These are phyloP conservation scores for Glycine latifolia DNA, from an alignment of 306 rosid genomes.

Conservation along the genomic window DNA sequence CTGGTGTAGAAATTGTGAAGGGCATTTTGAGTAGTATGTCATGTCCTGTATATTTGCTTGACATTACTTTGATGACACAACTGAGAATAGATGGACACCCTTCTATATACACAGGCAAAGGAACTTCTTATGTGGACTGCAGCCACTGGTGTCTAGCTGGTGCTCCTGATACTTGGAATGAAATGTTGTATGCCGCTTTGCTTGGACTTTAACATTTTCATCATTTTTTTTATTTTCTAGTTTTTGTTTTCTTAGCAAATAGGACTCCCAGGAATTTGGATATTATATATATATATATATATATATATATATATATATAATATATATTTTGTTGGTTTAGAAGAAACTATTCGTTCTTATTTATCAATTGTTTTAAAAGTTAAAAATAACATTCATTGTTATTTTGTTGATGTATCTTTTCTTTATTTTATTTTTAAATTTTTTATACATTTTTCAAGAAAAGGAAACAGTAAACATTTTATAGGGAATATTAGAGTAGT, in stretches of 20 bases:
- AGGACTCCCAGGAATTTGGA: slow-evolving; percentile 19
- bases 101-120: slow-evolving; percentile 62
- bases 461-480: too few species aligned
- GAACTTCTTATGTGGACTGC: slow-evolving; percentile 58
- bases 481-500: too few species aligned
- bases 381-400: too few species aligned
- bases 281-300: too few species aligned
- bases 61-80: slow-evolving; percentile 72
- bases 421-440: too few species aligned
- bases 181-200: slow-evolving; percentile 61
- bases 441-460: too few species aligned
- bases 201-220: slow-evolving; percentile 24
- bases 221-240: not conserved
- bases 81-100: slow-evolving; percentile 81
- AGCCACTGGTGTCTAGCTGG: slow-evolving; percentile 86
- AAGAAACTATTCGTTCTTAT: not conserved
- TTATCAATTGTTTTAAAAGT: too few species aligned
- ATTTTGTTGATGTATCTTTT: too few species aligned
- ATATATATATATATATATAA: too few species aligned
- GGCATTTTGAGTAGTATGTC: slow-evolving; percentile 50
- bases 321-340: not conserved
- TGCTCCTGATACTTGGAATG: slow-evolving; percentile 82
- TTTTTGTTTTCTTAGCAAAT: not conserved
- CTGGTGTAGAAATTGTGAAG: slow-evolving; percentile 62
- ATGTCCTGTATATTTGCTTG: slow-evolving; percentile 61